Evolutionary conservation across 768 basidiomycete species (phyloP).

Genomic region (Lentinula lateritia): DNA sequence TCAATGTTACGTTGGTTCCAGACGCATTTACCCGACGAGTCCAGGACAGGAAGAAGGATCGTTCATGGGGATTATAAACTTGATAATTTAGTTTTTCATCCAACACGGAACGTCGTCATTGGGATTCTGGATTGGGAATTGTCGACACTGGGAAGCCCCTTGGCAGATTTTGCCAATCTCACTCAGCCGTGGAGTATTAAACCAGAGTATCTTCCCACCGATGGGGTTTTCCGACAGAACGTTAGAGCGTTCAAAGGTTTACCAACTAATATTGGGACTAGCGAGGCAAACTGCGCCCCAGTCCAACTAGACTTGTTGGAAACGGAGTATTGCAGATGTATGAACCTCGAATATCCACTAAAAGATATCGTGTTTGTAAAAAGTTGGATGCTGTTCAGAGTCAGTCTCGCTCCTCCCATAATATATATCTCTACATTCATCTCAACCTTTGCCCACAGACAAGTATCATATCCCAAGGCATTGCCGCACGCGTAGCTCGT

Average conservation of each 20-base stretch:
- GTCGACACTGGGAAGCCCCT: conserved; percentile 89
- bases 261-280: conserved; percentile 11
- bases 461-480: conserved; percentile 83
- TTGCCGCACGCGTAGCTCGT: conserved; percentile 79
- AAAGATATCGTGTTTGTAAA: conserved; percentile 72
- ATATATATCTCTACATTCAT: conserved; percentile 3
- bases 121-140: conserved; percentile 98
- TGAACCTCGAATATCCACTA: conserved; percentile 67
- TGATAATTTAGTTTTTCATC: conserved; percentile 96
- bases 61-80: conserved; percentile 98
- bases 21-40: conserved; percentile 70
- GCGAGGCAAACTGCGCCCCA: conserved; percentile 38
- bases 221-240: conserved; percentile 7
- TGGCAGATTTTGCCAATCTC: conserved; percentile 88
- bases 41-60: conserved; percentile 64
- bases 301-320: conserved; percentile 70
- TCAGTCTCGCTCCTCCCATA: conserved; percentile 24
- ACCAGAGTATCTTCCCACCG: conserved; percentile 28
- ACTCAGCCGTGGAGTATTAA: conserved; percentile 79
- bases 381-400: conserved; percentile 84
- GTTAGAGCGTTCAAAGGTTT: conserved; percentile 59
- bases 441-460: conserved; percentile 33
- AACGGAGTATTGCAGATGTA: conserved; percentile 71
- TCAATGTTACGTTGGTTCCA: conserved; percentile 76
- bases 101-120: conserved; percentile 85